Evolutionary conservation across 2,329 filamentous ascomycete genomes (phyloP), one percentile per base, ranked within the genome.

Genomic region (Cladophialophora yegresii): DNA sequence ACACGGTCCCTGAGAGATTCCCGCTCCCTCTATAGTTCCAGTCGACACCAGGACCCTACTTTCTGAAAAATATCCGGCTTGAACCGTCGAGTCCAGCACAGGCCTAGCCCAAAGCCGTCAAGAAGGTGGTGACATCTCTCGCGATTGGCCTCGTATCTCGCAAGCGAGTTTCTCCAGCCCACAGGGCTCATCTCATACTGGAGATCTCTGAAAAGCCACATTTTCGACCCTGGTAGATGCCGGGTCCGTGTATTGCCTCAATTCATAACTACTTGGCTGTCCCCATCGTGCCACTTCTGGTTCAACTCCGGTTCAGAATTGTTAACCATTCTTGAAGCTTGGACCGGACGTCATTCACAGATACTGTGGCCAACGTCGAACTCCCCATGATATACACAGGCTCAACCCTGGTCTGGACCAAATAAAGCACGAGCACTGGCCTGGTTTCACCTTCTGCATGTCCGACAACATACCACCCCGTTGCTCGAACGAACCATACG

Each of bases 161-260:
- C 53, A 51, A 54, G 55, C 49, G 28, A 65, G 28, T 59, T 61
- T 54, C 58, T 56, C 40, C 20, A 57, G 40, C 47, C 43, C 45
- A 61, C 57, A 36, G 45, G 57, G 54, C 58, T 57, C 54, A 63
- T 61, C 64, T 65, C 57, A 30, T 4, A 23, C 45, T 55, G 58
- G 54, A 66, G 66, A 66, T 66, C 66, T 62, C 16, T 36, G 55
- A 51, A 64, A 60, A 68, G 61, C 66, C 64, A 66, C 64, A 61
- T 45, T 64, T 61, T 53, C 45, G 53, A 68, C 58, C 66, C 66
- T 63, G 58, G 61, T 64, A 60, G 45, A 66, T 49, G 63, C 66
- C 61, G 40, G 63, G 53, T 57, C 62, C 63, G 22, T 63, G 63
- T 40, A 58, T 28, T 26, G 40, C 36, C 10, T 61, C 45, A 61